phyloP scores from a whole-genome alignment of 768 basidiomycete genomes.

The Baorangia bicolor region DNA sequence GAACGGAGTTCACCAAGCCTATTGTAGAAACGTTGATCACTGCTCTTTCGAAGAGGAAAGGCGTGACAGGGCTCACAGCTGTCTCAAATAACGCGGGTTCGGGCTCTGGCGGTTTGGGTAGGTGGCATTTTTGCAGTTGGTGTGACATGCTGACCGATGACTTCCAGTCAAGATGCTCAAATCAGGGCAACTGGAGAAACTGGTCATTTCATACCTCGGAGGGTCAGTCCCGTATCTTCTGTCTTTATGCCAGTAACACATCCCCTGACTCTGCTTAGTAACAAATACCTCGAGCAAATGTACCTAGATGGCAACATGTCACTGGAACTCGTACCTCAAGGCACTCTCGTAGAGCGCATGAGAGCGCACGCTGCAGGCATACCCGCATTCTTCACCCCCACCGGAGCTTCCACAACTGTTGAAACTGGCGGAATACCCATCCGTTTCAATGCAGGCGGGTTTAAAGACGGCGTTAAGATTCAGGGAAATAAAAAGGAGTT shows the following conservation, averaged over 20 bases:
- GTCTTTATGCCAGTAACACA: neutral
- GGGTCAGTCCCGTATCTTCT: constrained; percentile 42
- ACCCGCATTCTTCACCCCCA: constrained; percentile 86
- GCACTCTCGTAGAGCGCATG: constrained; percentile 84
- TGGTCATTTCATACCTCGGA: constrained; percentile 87
- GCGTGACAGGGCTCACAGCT: constrained; percentile 69
- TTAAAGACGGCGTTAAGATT: constrained; percentile 62
- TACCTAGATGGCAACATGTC: constrained; percentile 81
- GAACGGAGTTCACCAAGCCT: neutral
- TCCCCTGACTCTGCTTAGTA: constrained; percentile 40
- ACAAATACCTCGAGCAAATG: constrained; percentile 77
- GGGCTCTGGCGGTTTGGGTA: constrained; percentile 67
- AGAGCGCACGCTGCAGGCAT: constrained; percentile 85
- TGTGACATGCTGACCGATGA: neutral
- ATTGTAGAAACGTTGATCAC: constrained; percentile 70
- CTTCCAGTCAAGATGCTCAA: constrained; percentile 65
- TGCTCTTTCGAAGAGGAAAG: constrained; percentile 68
- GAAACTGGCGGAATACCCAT: constrained; percentile 76
- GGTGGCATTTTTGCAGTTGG: neutral
- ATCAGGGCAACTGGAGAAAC: constrained; percentile 70
- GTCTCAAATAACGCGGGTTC: constrained; percentile 85
- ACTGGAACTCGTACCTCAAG: constrained; percentile 86
- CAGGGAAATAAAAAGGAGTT: constrained; percentile 73
- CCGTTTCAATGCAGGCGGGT: constrained; percentile 73
- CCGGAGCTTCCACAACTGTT: constrained; percentile 76